phyloP scores from a whole-genome alignment of 345 rosid species.

The Melastoma malabathricum region DNA sequence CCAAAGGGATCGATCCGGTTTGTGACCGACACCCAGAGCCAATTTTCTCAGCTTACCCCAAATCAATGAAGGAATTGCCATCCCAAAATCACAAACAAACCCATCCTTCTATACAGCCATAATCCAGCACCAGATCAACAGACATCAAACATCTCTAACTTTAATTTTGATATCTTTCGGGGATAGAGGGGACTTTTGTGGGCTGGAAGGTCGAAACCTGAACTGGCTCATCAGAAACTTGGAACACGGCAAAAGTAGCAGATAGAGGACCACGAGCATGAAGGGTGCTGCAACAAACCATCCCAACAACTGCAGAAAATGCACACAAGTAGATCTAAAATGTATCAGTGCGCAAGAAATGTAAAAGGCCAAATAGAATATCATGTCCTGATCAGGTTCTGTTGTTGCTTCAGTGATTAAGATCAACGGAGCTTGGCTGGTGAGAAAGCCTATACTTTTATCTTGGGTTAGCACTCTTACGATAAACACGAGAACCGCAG shows the following conservation, averaged over 20 bases:
- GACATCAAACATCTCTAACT: slow-evolving; percentile 44
- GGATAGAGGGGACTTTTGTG: slow-evolving; percentile 19
- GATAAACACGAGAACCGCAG: too few relatives aligned
- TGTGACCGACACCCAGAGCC: too few relatives aligned
- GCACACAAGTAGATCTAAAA: not conserved
- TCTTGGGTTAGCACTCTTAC: too few relatives aligned
- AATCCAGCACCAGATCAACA: not conserved
- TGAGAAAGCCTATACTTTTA: too few relatives aligned
- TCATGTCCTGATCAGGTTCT: too few relatives aligned
- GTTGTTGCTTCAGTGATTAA: too few relatives aligned
- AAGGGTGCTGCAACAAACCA: slow-evolving; percentile 59
- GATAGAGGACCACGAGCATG: slow-evolving; percentile 27
- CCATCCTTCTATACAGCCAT: slow-evolving; percentile 3
- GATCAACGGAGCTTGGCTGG: too few relatives aligned
- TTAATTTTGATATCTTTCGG: slow-evolving; percentile 31
- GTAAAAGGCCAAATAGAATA: not conserved
- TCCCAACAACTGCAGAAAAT: slow-evolving; percentile 47
- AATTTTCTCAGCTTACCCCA: too few relatives aligned
- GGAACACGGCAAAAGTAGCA: slow-evolving; percentile 40
- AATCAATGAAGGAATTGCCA: too few relatives aligned
- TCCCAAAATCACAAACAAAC: slow-evolving; percentile 2
- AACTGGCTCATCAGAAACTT: slow-evolving; percentile 47
- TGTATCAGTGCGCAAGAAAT: not conserved
- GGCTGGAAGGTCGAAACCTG: slow-evolving; percentile 25
- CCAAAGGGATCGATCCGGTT: too few relatives aligned